Evolutionary conservation across 352 stramenopile species (phyloP).

Genomic region (Blastocystis sp.): DNA sequence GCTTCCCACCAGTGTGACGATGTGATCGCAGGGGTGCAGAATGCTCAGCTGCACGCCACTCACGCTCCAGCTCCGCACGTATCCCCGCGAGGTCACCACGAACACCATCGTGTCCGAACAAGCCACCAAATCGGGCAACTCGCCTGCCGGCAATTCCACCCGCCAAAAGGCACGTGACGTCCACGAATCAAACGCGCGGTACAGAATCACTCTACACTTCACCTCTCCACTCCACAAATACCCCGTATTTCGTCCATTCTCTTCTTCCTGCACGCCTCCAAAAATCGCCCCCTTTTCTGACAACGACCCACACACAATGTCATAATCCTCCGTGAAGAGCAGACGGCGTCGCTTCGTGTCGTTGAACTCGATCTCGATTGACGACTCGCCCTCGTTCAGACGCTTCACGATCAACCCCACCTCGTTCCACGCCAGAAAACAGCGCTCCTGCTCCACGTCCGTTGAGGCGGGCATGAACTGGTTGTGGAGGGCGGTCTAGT

Average conservation of each 20-base stretch:
- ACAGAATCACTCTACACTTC: conserved; percentile 8
- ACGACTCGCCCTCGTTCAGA: not conserved
- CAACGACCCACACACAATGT: conserved; percentile 36
- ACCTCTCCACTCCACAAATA: not conserved
- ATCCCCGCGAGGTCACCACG: conserved; percentile 28
- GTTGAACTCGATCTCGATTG: conserved; percentile 46
- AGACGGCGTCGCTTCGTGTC: conserved; percentile 5
- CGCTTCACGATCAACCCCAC: conserved; percentile 38
- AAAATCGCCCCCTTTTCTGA: conserved; percentile 10
- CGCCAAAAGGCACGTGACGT: conserved; percentile 35
- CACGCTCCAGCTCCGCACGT: conserved; percentile 48
- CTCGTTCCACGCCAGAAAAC: conserved; percentile 69
- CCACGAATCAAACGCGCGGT: conserved; percentile 62
- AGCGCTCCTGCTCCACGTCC: conserved; percentile 8
- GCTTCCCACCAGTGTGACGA: conserved; percentile 42
- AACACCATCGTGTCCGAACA: conserved; percentile 64
- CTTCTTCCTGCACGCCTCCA: conserved; percentile 33
- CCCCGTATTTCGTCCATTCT: conserved; percentile 31
- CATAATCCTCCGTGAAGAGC: conserved; percentile 47
- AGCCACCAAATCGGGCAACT: conserved; percentile 48
- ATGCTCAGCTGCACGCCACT: conserved; percentile 37
- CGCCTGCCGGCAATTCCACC: not conserved
- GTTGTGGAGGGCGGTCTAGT: conserved; percentile 20
- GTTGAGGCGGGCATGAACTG: conserved; percentile 10
- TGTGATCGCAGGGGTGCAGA: not conserved